Percentiles rank a stretch among this genome's conserved stretches.
These are phyloP conservation scores for Rhodotorula taiwanensis DNA, from an alignment of 768 basidiomycete species.

Conservation along the genomic window DNA sequence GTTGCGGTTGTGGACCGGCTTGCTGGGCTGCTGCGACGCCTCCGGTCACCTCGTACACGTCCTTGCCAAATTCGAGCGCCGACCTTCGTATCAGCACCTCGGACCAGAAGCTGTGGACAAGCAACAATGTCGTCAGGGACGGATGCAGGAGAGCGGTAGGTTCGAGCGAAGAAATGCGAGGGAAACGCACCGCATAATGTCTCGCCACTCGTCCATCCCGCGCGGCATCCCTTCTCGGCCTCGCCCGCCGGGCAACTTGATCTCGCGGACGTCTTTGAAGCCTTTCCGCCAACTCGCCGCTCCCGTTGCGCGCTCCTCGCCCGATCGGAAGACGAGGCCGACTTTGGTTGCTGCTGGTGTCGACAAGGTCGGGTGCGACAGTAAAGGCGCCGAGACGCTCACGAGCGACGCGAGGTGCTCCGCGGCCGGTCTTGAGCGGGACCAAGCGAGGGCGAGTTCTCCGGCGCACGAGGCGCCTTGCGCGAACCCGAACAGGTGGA, in stretches of 20 bases:
- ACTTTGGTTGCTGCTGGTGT: conserved; percentile 56
- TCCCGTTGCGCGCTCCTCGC: conserved; percentile 50
- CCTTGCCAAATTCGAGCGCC: conserved; percentile 60
- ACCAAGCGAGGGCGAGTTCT: conserved; percentile 54
- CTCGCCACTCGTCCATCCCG: conserved; percentile 69
- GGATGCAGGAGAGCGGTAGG: neutral
- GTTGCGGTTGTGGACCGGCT: no score
- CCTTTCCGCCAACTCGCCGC: conserved; percentile 57
- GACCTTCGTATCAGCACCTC: conserved; percentile 56
- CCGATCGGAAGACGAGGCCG: conserved; percentile 55
- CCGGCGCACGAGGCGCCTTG: conserved; percentile 75
- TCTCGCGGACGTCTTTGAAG: conserved; percentile 51
- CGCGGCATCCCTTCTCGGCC: conserved; percentile 62
- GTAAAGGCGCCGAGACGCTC: conserved; percentile 62
- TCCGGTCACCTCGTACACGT: conserved; percentile 42
- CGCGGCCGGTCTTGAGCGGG: neutral
- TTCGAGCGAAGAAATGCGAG: no score
- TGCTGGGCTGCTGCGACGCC: neutral
- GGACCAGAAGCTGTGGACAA: conserved; percentile 72
- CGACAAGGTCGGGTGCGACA: conserved; percentile 64
- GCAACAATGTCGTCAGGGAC: neutral
- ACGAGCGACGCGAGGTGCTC: conserved; percentile 58
- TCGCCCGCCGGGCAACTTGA: conserved; percentile 45
- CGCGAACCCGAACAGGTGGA: conserved; percentile 81
- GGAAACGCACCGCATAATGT: conserved; percentile 56